Percentiles rank a stretch among this genome's conserved stretches.
These are phyloP conservation scores for Xylaria castorea DNA, from an alignment of 495 filamentous ascomycete genomes.

Conservation along the genomic window DNA sequence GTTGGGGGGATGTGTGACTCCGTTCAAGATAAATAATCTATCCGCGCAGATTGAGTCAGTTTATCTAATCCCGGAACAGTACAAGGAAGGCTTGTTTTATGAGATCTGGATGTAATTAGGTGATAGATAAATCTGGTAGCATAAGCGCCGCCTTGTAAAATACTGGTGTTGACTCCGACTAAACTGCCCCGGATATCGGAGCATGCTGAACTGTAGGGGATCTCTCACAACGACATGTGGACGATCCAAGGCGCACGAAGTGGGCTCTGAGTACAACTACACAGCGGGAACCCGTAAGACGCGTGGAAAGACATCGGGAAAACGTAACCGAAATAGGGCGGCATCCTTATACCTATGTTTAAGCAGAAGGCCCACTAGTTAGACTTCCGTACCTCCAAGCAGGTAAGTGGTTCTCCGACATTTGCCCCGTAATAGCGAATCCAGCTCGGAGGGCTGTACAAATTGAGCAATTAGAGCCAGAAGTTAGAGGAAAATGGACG, in stretches of 20 bases:
- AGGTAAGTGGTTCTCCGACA: background rate
- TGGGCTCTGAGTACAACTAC: background rate
- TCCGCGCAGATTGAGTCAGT: too few relatives aligned
- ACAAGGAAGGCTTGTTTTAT: background rate
- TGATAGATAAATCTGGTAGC: background rate
- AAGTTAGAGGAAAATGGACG: too few relatives aligned
- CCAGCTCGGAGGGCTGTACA: background rate
- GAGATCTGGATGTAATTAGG: background rate
- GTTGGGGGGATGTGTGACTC: background rate
- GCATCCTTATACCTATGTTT: background rate
- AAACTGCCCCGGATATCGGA: conserved; percentile 24
- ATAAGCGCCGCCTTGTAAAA: background rate
- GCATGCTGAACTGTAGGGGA: background rate
- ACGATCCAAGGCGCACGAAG: conserved; percentile 8
- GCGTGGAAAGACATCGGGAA: background rate
- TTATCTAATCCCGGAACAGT: background rate
- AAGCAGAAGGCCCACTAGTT: background rate
- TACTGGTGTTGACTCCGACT: conserved; percentile 18
- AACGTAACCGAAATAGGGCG: background rate
- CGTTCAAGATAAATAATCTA: background rate
- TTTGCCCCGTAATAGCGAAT: background rate
- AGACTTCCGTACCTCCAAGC: background rate
- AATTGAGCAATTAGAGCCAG: background rate
- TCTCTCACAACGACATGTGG: background rate
- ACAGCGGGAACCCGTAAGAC: background rate